A percentile compares a stretch with the other conserved stretches of the same genome.
Evolutionary conservation across 192 early-diverging fungal genomes (phyloP).

Genomic region (Coemansia sp.): DNA sequence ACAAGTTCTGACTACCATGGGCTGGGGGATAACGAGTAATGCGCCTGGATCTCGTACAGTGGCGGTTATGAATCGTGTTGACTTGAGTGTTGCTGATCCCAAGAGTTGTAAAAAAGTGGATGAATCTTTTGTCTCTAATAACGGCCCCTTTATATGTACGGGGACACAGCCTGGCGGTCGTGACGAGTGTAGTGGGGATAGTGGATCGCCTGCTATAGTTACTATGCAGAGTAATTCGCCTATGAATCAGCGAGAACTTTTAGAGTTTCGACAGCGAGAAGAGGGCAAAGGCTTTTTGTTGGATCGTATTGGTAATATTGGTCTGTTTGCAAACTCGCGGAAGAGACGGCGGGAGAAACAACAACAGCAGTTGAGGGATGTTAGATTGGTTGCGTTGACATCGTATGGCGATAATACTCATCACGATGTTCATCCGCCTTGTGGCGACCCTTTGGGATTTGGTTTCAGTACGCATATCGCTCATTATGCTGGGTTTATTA

Average conservation of each 20-base stretch:
- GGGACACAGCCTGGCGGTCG: constrained; percentile 23
- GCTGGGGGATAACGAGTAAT: constrained; percentile 52
- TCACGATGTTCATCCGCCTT: constrained; percentile 35
- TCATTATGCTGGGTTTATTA: constrained; percentile 43
- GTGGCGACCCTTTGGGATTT: constrained; percentile 43
- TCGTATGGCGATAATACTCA: constrained; percentile 50
- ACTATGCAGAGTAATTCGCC: constrained; percentile 5
- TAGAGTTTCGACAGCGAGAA: background rate
- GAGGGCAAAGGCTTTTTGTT: background rate
- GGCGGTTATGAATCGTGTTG: constrained; percentile 32
- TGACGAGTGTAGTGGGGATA: constrained; percentile 55
- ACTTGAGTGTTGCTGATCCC: constrained; percentile 20
- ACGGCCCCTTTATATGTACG: constrained; percentile 49
- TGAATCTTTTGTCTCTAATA: constrained; percentile 19
- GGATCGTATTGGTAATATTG: background rate
- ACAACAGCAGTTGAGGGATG: background rate
- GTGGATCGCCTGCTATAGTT: constrained; percentile 40
- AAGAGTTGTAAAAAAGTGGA: constrained; percentile 26
- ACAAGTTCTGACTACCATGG: constrained; percentile 29
- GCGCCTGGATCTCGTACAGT: constrained; percentile 19
- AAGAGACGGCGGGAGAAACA: background rate
- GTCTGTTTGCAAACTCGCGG: background rate
- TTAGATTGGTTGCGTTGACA: constrained; percentile 47
- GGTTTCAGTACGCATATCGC: constrained; percentile 57
- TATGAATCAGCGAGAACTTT: background rate